Base-by-base conservation (phyloP, 768 basidiomycete species). In the Tricholoma bakamatsutake region DNA sequence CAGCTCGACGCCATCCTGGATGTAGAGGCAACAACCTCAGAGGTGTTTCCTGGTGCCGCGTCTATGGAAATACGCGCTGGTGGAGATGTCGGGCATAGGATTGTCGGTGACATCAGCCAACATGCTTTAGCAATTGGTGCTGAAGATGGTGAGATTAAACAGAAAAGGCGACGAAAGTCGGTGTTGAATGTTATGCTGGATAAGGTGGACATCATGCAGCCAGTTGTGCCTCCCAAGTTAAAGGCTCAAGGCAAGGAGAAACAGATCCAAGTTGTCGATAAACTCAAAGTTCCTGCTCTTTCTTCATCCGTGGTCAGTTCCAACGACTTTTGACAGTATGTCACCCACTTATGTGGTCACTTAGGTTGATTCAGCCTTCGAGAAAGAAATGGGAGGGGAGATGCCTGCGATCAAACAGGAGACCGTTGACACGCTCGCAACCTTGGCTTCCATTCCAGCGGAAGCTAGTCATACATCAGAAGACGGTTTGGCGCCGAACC, bases 171-270 rank as follows among this genome's bases (percentile, higher is more conserved):
- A 8, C 50, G 24, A 4, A 33, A 15, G 11, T 13, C 18, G 11
- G 15, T 43, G 12, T 45, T 74, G 9, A 55, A 65, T 17, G 66
- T 76, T 10, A 63, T 74, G 1, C 69, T 90, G 10, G 73, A 80
- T 5, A 62, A 62, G 10, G 67, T 88, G 65, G 71, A 81, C 47
- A 74, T 83, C 50, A 76, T 79, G 47, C 70, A 73, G 24, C 62
- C 67, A 5, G 57, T 53, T 35, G 52, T 45, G 5, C 53, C 59
- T 3, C 46, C 50, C 1, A 59, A 43, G 3, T 12, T 47, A 2
- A 46, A 46, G 4, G 37, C 13, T 2, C 30, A 17, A n/a, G 21
- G n/a, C n/a, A 48, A 48, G 12, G 11, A 7, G 35, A n/a, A 30
- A 13, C 10, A 4, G 18, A 37, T 6, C 10, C 21, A 47, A 35